A percentile compares a stretch with the other conserved stretches of the same genome.
These are phyloP conservation scores for Solanum stenotomum DNA, from an alignment of 257 asterid genomes.

Conservation along the genomic window DNA sequence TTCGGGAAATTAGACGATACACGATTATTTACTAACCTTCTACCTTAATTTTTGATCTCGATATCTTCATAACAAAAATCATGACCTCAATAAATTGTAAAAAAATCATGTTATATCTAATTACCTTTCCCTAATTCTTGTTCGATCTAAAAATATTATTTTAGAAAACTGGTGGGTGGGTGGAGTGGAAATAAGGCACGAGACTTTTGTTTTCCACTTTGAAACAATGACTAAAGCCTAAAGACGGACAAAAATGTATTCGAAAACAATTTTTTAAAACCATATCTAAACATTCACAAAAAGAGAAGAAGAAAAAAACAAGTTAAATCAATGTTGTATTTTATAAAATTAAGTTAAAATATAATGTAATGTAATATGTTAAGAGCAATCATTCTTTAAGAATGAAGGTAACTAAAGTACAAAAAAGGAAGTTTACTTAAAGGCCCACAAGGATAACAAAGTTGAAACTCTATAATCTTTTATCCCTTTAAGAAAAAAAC, in stretches of 20 bases:
- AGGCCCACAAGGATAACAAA: neutral
- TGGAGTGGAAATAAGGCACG: neutral
- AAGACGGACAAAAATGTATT: neutral
- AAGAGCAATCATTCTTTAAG: neutral
- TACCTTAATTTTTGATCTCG: neutral
- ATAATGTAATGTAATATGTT: neutral
- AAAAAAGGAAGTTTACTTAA: neutral
- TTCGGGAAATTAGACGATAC: neutral
- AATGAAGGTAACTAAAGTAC: neutral
- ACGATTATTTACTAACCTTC: neutral
- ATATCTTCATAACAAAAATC: neutral
- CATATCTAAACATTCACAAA: neutral
- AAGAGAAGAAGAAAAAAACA: neutral
- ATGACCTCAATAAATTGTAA: fast-evolving
- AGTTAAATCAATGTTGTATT: neutral
- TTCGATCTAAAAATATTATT: neutral
- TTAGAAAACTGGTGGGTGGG: too few species aligned
- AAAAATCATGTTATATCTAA: neutral
- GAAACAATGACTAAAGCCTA: neutral
- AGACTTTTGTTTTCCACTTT: neutral
- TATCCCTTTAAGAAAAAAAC: neutral
- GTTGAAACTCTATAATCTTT: neutral
- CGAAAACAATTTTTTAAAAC: neutral
- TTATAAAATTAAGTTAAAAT: neutral
- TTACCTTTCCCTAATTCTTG: too few species aligned